Percentiles rank a stretch among this genome's conserved stretches.
These are phyloP conservation scores for Tricharina praecox DNA, from an alignment of 495 filamentous ascomycete genomes.

Conservation along the genomic window DNA sequence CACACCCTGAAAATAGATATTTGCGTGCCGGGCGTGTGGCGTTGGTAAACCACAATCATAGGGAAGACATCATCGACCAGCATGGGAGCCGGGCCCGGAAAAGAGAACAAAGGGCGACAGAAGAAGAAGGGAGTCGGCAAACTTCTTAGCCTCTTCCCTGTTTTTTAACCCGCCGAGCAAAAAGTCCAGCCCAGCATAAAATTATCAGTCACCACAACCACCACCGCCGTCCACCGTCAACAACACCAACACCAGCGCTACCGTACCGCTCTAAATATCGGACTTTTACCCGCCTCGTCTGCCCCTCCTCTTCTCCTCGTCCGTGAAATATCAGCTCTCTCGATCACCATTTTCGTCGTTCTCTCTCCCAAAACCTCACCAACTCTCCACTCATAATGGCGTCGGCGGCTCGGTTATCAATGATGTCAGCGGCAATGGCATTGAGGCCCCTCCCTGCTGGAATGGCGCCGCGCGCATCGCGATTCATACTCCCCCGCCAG, in stretches of 20 bases:
- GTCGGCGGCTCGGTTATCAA: slow-evolving; percentile 4
- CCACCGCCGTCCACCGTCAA: too few species aligned
- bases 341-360: background rate
- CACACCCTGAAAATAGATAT: too few species aligned
- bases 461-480: slow-evolving; percentile 13
- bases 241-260: background rate
- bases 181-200: too few species aligned
- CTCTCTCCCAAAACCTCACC: background rate
- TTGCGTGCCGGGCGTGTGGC: too few species aligned
- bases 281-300: slow-evolving; percentile 1
- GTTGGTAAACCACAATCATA: too few species aligned
- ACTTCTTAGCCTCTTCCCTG: too few species aligned
- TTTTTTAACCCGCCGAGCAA: too few species aligned
- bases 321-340: background rate
- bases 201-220: too few species aligned
- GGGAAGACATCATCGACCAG: too few species aligned
- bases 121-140: too few species aligned
- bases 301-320: slow-evolving; percentile 5
- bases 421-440: slow-evolving; percentile 17
- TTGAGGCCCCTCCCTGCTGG: slow-evolving; percentile 14
- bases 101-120: too few species aligned
- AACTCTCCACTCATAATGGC: background rate
- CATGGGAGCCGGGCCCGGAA: too few species aligned
- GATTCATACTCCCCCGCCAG: slow-evolving; percentile 17
- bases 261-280: slow-evolving; percentile 6